Evolutionary conservation across 2,329 filamentous ascomycete genomes (phyloP).

Genomic region (Dothidotthia symphoricarpi): DNA sequence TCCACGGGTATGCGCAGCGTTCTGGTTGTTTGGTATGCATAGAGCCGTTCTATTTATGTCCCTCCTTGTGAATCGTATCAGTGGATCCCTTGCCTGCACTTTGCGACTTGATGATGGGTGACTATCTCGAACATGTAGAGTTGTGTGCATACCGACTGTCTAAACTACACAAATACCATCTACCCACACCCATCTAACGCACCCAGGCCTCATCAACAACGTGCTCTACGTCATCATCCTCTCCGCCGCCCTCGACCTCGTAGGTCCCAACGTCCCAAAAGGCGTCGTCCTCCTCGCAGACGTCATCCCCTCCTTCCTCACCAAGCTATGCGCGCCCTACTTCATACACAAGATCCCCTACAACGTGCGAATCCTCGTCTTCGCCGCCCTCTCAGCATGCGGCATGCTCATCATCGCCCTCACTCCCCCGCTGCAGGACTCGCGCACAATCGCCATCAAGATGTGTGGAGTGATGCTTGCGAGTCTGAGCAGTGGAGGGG

Average conservation of each 20-base stretch:
- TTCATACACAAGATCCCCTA: slow-evolving; percentile 90
- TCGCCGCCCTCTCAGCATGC: slow-evolving; percentile 70
- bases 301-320: slow-evolving; percentile 83
- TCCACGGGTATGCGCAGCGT: slow-evolving; percentile 70
- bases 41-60: slow-evolving; percentile 11
- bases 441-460: slow-evolving; percentile 67
- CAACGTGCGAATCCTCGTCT: slow-evolving; percentile 67
- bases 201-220: slow-evolving; percentile 84
- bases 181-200: slow-evolving; percentile 2
- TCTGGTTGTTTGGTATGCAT: slow-evolving; percentile 83
- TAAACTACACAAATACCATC: neutral
- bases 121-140: neutral
- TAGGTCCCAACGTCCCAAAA: slow-evolving; percentile 82
- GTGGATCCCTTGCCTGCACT: slow-evolving; percentile 2
- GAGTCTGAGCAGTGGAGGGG: slow-evolving; percentile 79
- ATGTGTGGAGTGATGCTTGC: slow-evolving; percentile 81
- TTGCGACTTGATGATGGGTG: too few species aligned
- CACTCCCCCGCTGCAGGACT: slow-evolving; percentile 61
- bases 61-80: too few species aligned
- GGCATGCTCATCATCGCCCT: slow-evolving; percentile 90
- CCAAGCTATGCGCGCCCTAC: slow-evolving; percentile 87
- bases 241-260: slow-evolving; percentile 90
- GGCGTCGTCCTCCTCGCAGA: slow-evolving; percentile 90
- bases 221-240: slow-evolving; percentile 97
- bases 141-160: neutral